Conservation (phyloP, 2,329 filamentous ascomycete genomes). For the Sporothrix brasiliensis region DNA sequence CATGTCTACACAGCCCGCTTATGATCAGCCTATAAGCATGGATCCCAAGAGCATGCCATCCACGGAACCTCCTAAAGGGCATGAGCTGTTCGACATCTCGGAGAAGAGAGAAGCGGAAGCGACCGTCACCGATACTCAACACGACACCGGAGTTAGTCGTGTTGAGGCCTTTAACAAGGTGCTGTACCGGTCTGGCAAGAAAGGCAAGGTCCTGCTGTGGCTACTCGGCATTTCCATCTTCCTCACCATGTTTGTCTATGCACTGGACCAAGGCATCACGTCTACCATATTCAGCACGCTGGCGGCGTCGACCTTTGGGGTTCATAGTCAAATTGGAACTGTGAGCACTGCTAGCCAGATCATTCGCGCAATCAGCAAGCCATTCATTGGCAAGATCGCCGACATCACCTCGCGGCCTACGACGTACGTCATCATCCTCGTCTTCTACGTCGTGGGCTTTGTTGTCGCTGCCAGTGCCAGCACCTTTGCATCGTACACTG, state of each 20-base stretch:
- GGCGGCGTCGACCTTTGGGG: conserved; percentile 43
- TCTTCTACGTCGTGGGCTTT: conserved; percentile 46
- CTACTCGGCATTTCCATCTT: conserved; percentile 45
- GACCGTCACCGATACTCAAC: conserved; percentile 39
- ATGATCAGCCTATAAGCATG: conserved; percentile 15
- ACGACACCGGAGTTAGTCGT: conserved; percentile 41
- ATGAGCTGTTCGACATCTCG: not conserved
- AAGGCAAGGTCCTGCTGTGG: conserved; percentile 43
- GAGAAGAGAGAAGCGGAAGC: conserved; percentile 19
- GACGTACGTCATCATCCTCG: conserved; percentile 47
- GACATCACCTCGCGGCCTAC: conserved; percentile 47
- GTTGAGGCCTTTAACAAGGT: conserved; percentile 49
- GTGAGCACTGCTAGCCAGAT: conserved; percentile 44
- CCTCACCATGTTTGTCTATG: conserved; percentile 45
- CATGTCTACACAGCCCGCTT: conserved; percentile 19
- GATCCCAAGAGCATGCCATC: conserved; percentile 33
- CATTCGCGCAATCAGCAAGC: conserved; percentile 47
- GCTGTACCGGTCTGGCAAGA: conserved; percentile 45
- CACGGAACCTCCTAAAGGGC: not conserved
- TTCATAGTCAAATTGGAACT: conserved; percentile 43
- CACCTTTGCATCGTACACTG: conserved; percentile 43
- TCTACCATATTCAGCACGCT: conserved; percentile 43
- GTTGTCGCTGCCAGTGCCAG: conserved; percentile 43
- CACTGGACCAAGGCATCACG: conserved; percentile 47
- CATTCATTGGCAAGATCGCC: conserved; percentile 46